phyloP scores from a whole-genome alignment of 129 eudicot species.

The Sambucus nigra region DNA sequence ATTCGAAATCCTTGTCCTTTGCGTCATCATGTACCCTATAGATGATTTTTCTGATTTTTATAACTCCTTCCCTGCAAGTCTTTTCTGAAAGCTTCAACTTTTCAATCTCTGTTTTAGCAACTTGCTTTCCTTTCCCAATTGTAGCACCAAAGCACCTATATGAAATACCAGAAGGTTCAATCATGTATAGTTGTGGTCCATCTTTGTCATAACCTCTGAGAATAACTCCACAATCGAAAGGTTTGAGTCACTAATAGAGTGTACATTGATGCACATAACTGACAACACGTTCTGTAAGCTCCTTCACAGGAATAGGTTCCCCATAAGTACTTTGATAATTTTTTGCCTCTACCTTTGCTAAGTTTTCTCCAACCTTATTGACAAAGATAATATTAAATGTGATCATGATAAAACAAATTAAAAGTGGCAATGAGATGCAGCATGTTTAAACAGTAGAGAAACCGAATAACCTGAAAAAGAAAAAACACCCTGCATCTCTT shows the following conservation, averaged over 20 bases:
- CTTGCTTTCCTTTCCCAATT: slow-evolving; percentile 95
- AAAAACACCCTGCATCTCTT: too few relatives aligned
- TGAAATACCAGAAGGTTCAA: slow-evolving; percentile 96
- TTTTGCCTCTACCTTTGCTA: slow-evolving; percentile 86
- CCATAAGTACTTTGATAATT: slow-evolving; percentile 86
- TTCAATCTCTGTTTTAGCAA: slow-evolving; percentile 99
- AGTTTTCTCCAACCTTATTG: too few relatives aligned
- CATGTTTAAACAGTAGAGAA: too few relatives aligned
- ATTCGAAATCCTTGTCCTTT: too few relatives aligned
- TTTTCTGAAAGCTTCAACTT: too few relatives aligned
- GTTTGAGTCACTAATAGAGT: slow-evolving; percentile 99
- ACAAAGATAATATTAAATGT: too few relatives aligned
- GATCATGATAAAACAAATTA: too few relatives aligned
- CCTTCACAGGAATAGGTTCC: slow-evolving; percentile 90
- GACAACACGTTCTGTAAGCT: slow-evolving; percentile 93
- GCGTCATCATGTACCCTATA: too few relatives aligned
- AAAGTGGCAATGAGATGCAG: too few relatives aligned
- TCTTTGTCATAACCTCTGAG: slow-evolving; percentile 97
- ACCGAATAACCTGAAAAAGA: too few relatives aligned
- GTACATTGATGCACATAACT: slow-evolving; percentile 95
- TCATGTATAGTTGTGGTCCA: slow-evolving; percentile 94
- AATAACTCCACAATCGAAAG: slow-evolving; percentile 90
- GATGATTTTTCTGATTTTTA: too few relatives aligned
- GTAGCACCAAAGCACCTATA: slow-evolving; percentile 95
- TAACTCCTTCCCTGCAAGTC: too few relatives aligned